Base-by-base conservation (phyloP, 1,284 basidiomycete species). In the Athelia psychrophila region DNA sequence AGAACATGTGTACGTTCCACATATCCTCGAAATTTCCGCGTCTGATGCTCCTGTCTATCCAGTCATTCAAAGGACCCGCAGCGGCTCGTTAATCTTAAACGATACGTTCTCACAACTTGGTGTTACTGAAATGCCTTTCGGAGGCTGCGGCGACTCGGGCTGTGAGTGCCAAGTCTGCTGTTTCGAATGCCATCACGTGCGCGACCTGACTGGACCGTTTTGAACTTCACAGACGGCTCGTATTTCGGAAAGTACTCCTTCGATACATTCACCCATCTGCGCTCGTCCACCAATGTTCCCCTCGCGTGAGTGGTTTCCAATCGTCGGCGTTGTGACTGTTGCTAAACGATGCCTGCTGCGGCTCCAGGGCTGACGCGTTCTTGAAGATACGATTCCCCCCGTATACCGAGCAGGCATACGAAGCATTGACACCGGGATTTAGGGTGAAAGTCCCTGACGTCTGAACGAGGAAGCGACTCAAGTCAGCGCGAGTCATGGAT, bases 1-100 rank as follows among this genome's bases (percentile, higher is more conserved):
- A 72, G 55, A 60, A 74, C 25, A 66, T 67, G 52, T 56, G 72
- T 72, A 47, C 48, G 71, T 69, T 44, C 36, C 35, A 19, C 27
- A 13, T 30, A 9, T 47, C 19, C 13, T 22, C 12, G 20, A 13
- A 23, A 19, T 24, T 32, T 20, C 8, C 24, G n/a, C 16, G 16
- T n/a, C 38, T 19, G n/a, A 46, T 24, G 25, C 16, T 35, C 19
- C 18, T 40, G 8, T 2, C 40, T 24, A 32, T 27, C 4, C 46
- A 65, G 65, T 69, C 42, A 48, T 62, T n/a, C 57, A 62, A 16
- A 55, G 59, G 27, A 66, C 66, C 1, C 51, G 56, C 9, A 64
- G 62, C 44, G 67, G 66, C 20, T 58, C 60, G 2, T 47, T 66
- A 15, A 57, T 63, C n/a, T 51, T 61, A 44, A 70, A 68, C 53